A percentile compares a stretch with the other conserved stretches of the same genome.
Conservation (phyloP, 2,329 filamentous ascomycete species). For the Paracamarosporium sp. region DNA sequence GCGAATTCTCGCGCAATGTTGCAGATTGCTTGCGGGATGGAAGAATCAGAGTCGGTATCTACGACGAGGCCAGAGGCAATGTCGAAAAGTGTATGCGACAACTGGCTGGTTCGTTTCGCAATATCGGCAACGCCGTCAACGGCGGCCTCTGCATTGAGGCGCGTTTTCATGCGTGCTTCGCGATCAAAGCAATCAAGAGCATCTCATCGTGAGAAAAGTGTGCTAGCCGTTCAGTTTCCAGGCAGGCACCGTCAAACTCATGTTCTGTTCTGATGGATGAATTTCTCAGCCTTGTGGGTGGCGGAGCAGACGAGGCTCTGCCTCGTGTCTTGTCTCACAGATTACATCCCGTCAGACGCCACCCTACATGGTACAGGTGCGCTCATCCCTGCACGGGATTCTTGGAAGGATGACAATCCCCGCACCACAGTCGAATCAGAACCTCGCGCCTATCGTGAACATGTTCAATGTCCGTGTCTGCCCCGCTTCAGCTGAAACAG, state of each 20-base stretch:
- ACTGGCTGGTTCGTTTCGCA: background rate
- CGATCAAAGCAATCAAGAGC: background rate
- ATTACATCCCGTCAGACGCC: background rate
- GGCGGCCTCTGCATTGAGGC: background rate
- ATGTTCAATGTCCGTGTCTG: background rate
- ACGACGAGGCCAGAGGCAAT: slow-evolving; percentile 4
- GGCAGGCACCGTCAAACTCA: background rate
- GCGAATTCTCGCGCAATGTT: slow-evolving; percentile 1
- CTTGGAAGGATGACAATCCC: background rate
- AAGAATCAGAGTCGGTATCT: background rate
- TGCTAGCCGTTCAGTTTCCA: background rate
- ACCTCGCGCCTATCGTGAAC: background rate
- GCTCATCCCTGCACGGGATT: background rate
- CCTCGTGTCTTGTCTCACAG: background rate
- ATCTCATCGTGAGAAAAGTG: background rate
- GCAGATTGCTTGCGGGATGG: background rate
- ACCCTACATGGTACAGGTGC: background rate
- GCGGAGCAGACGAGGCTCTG: slow-evolving; percentile 3
- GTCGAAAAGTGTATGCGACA: slow-evolving; percentile 7
- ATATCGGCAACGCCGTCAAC: slow-evolving; percentile 1
- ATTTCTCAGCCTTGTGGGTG: background rate
- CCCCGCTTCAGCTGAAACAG: background rate
- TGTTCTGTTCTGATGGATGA: background rate
- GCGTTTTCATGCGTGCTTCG: background rate
- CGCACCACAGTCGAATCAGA: slow-evolving; percentile 4